phyloP scores from a whole-genome alignment of 768 basidiomycete species.

The Termitomyces sp. region DNA sequence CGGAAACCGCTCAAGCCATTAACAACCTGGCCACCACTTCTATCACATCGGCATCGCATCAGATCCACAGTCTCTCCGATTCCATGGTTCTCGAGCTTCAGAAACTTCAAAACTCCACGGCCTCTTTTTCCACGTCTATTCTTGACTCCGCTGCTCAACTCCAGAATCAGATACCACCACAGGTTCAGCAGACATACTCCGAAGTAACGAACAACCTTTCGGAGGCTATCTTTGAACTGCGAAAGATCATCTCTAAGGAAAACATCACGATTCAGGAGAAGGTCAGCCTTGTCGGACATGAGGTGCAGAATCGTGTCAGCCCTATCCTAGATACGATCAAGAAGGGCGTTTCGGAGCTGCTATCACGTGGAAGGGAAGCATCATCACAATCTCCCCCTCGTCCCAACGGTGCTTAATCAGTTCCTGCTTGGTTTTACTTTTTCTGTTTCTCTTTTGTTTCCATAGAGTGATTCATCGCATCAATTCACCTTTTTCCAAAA shows the following conservation, averaged over 20 bases:
- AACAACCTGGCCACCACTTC: constrained; percentile 54
- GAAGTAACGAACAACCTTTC: constrained; percentile 42
- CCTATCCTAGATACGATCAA: constrained; percentile 54
- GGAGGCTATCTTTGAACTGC: constrained; percentile 47
- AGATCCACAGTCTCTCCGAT: constrained; percentile 56
- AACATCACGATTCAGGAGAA: constrained; percentile 61
- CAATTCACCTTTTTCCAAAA: not conserved
- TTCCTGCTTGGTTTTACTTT: not conserved
- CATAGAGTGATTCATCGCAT: not conserved
- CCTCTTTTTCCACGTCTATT: constrained; percentile 40
- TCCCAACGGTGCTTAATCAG: not conserved
- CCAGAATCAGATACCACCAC: constrained; percentile 46
- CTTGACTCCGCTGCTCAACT: constrained; percentile 32
- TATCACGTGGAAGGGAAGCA: constrained; percentile 21
- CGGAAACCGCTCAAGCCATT: constrained; percentile 60
- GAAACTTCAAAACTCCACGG: constrained; percentile 56
- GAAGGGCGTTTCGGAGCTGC: constrained; percentile 34
- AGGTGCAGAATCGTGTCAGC: constrained; percentile 54
- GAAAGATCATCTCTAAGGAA: constrained; percentile 42
- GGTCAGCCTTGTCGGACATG: constrained; percentile 45
- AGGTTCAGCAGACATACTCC: constrained; percentile 52
- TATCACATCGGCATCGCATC: constrained; percentile 45
- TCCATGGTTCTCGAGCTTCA: constrained; percentile 63
- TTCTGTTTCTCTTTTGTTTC: not conserved
- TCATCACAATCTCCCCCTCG: constrained; percentile 1